These are phyloP conservation scores for Casuarina glauca DNA, from an alignment of 306 rosid genomes.

Conservation along the genomic window DNA sequence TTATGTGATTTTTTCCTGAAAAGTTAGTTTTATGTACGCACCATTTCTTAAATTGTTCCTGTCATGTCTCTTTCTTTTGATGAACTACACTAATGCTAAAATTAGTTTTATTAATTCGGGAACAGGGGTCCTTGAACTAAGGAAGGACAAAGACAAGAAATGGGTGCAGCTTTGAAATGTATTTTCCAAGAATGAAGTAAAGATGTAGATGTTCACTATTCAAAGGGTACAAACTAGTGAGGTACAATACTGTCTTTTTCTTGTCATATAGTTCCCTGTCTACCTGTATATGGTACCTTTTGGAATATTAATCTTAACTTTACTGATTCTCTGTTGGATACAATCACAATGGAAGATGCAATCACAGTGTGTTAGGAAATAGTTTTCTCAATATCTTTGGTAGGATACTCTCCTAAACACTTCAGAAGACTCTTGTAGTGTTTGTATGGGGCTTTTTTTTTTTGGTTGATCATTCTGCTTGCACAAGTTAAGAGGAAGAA, in stretches of 20 bases:
- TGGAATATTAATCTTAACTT: neutral
- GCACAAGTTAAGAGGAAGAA: too few species aligned
- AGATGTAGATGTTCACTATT: slow-evolving; percentile 28
- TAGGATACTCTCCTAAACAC: neutral
- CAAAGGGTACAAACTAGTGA: slow-evolving; percentile 50
- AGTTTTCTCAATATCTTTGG: neutral
- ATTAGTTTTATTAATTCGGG: slow-evolving; percentile 47
- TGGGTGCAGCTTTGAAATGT: slow-evolving; percentile 39
- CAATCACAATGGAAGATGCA: neutral
- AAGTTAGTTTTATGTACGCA: too few species aligned
- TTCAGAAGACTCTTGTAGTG: neutral
- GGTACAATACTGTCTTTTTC: slow-evolving; percentile 18
- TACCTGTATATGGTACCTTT: neutral
- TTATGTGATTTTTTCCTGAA: too few species aligned
- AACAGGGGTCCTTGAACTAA: slow-evolving; percentile 63
- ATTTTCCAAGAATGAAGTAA: slow-evolving; percentile 41
- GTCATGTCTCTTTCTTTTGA: too few species aligned
- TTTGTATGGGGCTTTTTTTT: neutral
- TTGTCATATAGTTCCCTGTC: neutral
- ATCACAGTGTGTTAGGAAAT: neutral
- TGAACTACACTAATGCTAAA: neutral
- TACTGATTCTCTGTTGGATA: neutral
- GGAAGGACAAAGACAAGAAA: slow-evolving; percentile 57
- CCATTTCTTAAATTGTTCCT: too few species aligned
- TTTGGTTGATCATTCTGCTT: too few species aligned